Base-by-base conservation (phyloP, 2,329 filamentous ascomycete genomes). In the Botryotinia convoluta region DNA sequence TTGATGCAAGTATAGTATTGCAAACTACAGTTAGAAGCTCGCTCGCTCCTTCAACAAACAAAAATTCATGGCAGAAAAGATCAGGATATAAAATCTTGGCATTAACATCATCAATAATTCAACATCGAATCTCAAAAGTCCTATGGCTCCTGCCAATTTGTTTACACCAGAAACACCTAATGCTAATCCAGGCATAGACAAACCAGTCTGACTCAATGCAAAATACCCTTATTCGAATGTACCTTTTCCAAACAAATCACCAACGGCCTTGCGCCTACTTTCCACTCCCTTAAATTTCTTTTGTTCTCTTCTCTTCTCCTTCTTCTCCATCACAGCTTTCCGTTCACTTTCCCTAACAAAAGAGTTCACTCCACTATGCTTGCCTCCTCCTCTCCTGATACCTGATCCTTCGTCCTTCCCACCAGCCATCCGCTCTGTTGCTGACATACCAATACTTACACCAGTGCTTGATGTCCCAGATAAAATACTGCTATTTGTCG, bases 281-380 rank as follows among this genome's bases (percentile, higher is more conserved):
- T 89, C 87, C 1, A 86, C 89, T 1, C 88, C 88, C 80, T 85
- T 86, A 72, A 85, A 84, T 83, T 88, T 88, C 81, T 74, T 88
- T 79, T 86, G 85, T 83, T 90, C 86, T 74, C 89, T 84, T 79
- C 87, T 84, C 79, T 85, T 85, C 82, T 91, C 89, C 65, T 81
- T 86, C 81, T 90, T 87, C 45, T 86, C 84, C 68, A 90, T 79
- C 74, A 84, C 85, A 22, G 87, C 87, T 69, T 84, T 82, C 71
- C 87, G 83, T 80, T 90, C 89, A 70, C 83, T 89, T 81, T 90
- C 88, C 42, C 88, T 83, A 14, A 87, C 87, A 72, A 91, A 88
- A 74, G 86, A 88, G 78, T 88, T 87, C 74, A 91, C 83, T 32
- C 89, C 89, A 42, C 87, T 90, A 77, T 84, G 84, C 84, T 89